phyloP scores from a whole-genome alignment of 169 alveolate genomes.

The Amoebophrya sp. region DNA sequence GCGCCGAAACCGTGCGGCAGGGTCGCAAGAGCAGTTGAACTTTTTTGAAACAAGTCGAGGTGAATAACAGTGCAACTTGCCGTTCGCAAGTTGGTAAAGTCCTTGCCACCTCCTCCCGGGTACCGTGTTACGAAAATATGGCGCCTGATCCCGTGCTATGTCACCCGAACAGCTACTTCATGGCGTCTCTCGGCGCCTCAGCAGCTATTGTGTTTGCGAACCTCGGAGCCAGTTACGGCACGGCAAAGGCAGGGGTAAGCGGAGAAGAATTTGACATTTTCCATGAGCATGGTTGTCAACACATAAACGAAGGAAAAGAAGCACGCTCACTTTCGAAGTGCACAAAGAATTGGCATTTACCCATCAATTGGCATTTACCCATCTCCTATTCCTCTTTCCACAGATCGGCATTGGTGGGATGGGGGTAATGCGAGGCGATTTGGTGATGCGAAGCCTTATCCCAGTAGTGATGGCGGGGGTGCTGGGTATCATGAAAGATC shows the following conservation, averaged over 20 bases:
- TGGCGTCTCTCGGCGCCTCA: conserved; percentile 81
- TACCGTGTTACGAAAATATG: not conserved
- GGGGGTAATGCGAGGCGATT: conserved; percentile 78
- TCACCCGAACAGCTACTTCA: conserved; percentile 60
- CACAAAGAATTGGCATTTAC: too few relatives aligned
- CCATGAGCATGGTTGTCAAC: too few relatives aligned
- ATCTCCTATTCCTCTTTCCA: not conserved
- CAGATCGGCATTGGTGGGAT: conserved; percentile 71
- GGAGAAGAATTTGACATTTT: too few relatives aligned
- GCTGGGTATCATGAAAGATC: conserved; percentile 57
- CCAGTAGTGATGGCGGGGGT: conserved; percentile 92
- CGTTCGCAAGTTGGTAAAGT: too few relatives aligned
- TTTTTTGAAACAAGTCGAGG: too few relatives aligned
- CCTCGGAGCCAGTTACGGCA: conserved; percentile 82
- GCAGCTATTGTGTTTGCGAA: conserved; percentile 58
- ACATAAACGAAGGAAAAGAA: too few relatives aligned
- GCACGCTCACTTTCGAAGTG: too few relatives aligned
- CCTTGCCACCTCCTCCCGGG: too few relatives aligned
- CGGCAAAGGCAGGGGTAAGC: conserved; percentile 76
- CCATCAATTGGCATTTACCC: too few relatives aligned
- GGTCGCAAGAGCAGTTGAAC: too few relatives aligned
- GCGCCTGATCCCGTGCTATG: conserved; percentile 31
- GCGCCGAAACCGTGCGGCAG: too few relatives aligned
- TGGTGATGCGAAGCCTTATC: conserved; percentile 78
- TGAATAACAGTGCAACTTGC: too few relatives aligned